These are phyloP conservation scores for Calocybe gambosa DNA, from an alignment of 1,284 basidiomycete species.

Conservation along the genomic window DNA sequence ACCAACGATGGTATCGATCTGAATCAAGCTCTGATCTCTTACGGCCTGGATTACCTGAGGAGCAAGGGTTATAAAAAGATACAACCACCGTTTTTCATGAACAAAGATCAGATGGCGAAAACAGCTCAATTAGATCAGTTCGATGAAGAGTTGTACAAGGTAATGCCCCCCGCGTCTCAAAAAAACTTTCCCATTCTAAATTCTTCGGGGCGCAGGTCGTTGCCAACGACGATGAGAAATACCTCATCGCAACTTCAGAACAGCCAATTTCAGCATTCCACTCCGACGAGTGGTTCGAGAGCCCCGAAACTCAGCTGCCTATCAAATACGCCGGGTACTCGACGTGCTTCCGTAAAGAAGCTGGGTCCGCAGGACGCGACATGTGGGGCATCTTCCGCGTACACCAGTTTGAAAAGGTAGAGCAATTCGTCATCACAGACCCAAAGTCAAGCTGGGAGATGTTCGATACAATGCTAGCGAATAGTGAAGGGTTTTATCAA, in stretches of 20 bases:
- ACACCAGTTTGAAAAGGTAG: constrained; percentile 99
- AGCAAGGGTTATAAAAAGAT: constrained; percentile 87
- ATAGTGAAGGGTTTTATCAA: constrained; percentile 94
- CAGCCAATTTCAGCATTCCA: constrained; percentile 97
- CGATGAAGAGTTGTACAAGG: constrained; percentile 98
- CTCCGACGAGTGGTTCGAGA: constrained; percentile 96
- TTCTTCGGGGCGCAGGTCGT: too few species aligned
- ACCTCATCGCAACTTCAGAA: constrained; percentile 97
- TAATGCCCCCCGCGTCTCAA: too few species aligned
- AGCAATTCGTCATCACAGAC: constrained; percentile 94
- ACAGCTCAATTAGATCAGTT: constrained; percentile 98
- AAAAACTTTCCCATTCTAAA: too few species aligned
- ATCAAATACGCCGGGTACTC: constrained; percentile 80
- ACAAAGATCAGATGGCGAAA: constrained; percentile 95
- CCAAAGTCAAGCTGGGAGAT: constrained; percentile 92
- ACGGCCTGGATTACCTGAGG: constrained; percentile 91
- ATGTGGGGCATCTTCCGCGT: constrained; percentile 99
- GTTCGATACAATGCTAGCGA: constrained; percentile 88
- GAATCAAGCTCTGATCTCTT: constrained; percentile 94
- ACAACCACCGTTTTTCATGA: constrained; percentile 98
- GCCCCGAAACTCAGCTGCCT: constrained; percentile 86
- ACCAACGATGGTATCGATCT: constrained; percentile 95
- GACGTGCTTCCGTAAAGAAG: constrained; percentile 99
- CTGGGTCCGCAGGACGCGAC: constrained; percentile 93
- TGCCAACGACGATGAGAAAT: constrained; percentile 93